Evolutionary conservation across 2,329 filamentous ascomycete genomes (phyloP).

Genomic region (Alternaria infectoria): DNA sequence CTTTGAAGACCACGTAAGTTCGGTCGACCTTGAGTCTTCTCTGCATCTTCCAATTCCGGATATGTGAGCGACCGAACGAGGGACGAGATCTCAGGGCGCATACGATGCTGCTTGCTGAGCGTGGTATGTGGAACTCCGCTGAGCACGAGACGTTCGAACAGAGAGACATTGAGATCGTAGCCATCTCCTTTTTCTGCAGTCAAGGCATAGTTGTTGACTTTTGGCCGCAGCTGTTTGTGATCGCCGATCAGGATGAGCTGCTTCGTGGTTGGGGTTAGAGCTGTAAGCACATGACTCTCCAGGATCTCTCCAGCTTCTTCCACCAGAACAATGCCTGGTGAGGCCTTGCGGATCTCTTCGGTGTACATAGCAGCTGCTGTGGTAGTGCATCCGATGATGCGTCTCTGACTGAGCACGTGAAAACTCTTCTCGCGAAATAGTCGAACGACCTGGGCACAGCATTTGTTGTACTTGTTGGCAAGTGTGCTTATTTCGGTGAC

Average conservation of each 20-base stretch:
- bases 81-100: conserved; percentile 70
- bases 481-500: conserved; percentile 50
- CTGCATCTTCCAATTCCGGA: conserved; percentile 63
- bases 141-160: conserved; percentile 72
- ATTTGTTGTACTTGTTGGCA: conserved; percentile 52
- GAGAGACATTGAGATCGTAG: conserved; percentile 69
- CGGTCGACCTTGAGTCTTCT: conserved; percentile 56
- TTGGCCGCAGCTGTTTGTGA: conserved; percentile 74
- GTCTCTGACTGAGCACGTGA: conserved; percentile 56
- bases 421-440: conserved; percentile 34
- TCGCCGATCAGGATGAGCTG: conserved; percentile 76
- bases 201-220: conserved; percentile 66
- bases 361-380: conserved; percentile 70
- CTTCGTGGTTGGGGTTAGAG: conserved; percentile 61
- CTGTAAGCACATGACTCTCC: conserved; percentile 69
- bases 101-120: conserved; percentile 69
- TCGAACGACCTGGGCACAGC: conserved; percentile 49
- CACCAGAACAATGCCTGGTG: conserved; percentile 67
- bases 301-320: conserved; percentile 79
- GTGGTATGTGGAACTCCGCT: conserved; percentile 61
- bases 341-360: conserved; percentile 59
- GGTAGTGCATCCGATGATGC: conserved; percentile 74
- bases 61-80: conserved; percentile 67
- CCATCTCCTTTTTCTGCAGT: conserved; percentile 69
- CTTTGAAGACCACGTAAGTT: conserved; percentile 63